These are phyloP conservation scores for Shiraia bambusicola DNA, from an alignment of 2,329 filamentous ascomycete species.

Conservation along the genomic window DNA sequence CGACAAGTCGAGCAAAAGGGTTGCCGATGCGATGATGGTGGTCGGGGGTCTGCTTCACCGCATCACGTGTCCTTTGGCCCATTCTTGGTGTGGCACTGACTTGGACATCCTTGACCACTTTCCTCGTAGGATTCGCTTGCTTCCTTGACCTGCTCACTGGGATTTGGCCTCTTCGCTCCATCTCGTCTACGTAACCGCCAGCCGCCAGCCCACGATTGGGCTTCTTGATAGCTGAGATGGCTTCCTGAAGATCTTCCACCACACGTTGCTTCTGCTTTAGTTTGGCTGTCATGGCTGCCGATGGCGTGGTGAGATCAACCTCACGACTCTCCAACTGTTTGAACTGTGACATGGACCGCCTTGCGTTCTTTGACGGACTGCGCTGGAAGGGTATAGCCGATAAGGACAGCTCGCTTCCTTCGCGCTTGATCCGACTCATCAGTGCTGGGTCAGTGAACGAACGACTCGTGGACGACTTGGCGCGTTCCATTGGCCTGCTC, in stretches of 20 bases:
- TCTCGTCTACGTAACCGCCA: constrained; percentile 66
- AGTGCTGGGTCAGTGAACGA: constrained; percentile 65
- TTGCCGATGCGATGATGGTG: constrained; percentile 22
- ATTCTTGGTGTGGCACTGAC: constrained; percentile 49
- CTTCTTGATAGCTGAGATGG: constrained; percentile 72
- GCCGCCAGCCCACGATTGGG: constrained; percentile 72
- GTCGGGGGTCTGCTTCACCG: constrained; percentile 34
- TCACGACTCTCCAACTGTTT: constrained; percentile 55
- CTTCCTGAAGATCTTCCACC: constrained; percentile 70
- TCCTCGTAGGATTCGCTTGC: constrained; percentile 29
- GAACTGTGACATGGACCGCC: constrained; percentile 44
- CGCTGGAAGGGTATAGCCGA: constrained; percentile 53
- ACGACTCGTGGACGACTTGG: constrained; percentile 65
- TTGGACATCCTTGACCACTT: constrained; percentile 38
- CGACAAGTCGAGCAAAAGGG: constrained; percentile 22
- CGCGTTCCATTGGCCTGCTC: constrained; percentile 53
- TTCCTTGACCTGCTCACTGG: constrained; percentile 31
- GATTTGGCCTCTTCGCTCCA: constrained; percentile 57
- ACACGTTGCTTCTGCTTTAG: constrained; percentile 66
- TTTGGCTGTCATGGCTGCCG: constrained; percentile 57
- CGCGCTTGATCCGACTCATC: constrained; percentile 65
- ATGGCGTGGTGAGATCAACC: constrained; percentile 57
- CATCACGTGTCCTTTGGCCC: constrained; percentile 34
- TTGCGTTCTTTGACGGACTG: constrained; percentile 44
- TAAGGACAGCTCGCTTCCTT: constrained; percentile 62